Base-by-base conservation (phyloP, 192 early-diverging fungal species). In the Coemansia sp. region DNA sequence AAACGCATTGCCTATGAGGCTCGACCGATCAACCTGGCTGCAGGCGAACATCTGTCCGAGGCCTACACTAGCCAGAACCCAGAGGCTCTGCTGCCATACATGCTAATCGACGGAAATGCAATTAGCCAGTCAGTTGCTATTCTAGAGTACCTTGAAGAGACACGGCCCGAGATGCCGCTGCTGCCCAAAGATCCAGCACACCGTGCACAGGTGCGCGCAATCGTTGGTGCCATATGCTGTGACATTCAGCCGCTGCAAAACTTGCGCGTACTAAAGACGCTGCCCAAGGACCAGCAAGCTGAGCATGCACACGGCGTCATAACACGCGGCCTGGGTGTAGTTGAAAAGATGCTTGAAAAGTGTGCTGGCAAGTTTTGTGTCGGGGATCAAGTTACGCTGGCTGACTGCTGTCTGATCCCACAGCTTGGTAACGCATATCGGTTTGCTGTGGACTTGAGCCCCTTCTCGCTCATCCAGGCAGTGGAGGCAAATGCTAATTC, bases 201-300 rank as follows among this genome's bases (percentile, higher is more conserved):
- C 29, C 85, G 89, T 7, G 90, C 90, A 32, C 62, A 69, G 62
- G 90, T 93, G 27, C 84, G 93, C 32, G 82, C 88, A 1, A 82
- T 98, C 39, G 82, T 87, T 10, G 74, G 82, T 55, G 71, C 86
- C 10, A 88, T 98, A 20, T 85, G 86, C 38, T 82, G 88, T 69
- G 95, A 94, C 60, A 95, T 88, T 51, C 93, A 95, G 65, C 95
- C 95, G 16, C 60, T 94, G 45, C 89, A 93, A 65, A 98, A 98
- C 75, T 66, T 94, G 62, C 62, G 84, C 38, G 86, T 98, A 1
- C 64, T 92, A 58, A 77, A 82, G 11, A 75, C 89, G 54, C 71
- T 89, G 16, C 86, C 84, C 1, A 85, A 83, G 39, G 45, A 62
- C 26, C 80, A 87, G 57, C 45, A 78, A 23, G 54, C 55, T 1